A percentile compares a stretch with the other conserved stretches of the same genome.
Evolutionary conservation across 495 filamentous ascomycete species (phyloP).

Genomic region (Tuber aestivum): DNA sequence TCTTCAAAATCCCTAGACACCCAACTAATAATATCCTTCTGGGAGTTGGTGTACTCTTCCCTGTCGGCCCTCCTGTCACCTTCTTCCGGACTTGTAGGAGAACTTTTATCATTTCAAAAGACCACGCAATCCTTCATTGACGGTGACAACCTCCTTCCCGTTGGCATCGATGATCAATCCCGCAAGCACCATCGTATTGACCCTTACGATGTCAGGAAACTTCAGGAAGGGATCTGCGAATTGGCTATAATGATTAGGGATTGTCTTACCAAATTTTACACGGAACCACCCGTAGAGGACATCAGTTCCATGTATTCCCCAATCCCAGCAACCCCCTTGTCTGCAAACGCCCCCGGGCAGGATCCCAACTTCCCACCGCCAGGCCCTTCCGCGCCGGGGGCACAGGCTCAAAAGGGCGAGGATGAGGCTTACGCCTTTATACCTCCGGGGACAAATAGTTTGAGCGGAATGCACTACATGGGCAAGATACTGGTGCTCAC

Average conservation of each 20-base stretch:
- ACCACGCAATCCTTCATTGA: slow-evolving; percentile 85
- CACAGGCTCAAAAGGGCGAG: slow-evolving; percentile 45
- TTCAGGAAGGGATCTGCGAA: slow-evolving; percentile 72
- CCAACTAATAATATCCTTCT: slow-evolving; percentile 72
- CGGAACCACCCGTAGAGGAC: slow-evolving; percentile 85
- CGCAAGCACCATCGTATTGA: slow-evolving; percentile 78
- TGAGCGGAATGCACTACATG: slow-evolving; percentile 82
- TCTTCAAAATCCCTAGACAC: slow-evolving; percentile 60
- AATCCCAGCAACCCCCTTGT: slow-evolving; percentile 60
- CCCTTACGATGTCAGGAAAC: slow-evolving; percentile 58
- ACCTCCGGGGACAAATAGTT: slow-evolving; percentile 83
- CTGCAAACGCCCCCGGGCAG: slow-evolving; percentile 45
- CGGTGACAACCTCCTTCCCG: slow-evolving; percentile 70
- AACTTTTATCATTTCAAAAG: slow-evolving; percentile 90
- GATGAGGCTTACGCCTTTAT: slow-evolving; percentile 95
- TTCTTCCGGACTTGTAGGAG: slow-evolving; percentile 71
- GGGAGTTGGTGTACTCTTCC: slow-evolving; percentile 73
- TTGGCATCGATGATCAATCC: slow-evolving; percentile 77
- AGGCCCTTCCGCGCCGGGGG: slow-evolving; percentile 15
- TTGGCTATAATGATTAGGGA: slow-evolving; percentile 76
- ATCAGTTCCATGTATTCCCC: slow-evolving; percentile 78
- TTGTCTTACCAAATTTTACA: slow-evolving; percentile 70
- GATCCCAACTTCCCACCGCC: slow-evolving; percentile 19
- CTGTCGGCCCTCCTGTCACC: slow-evolving; percentile 64
- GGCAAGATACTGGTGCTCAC: slow-evolving; percentile 70